A percentile compares a stretch with the other conserved stretches of the same genome.
Evolutionary conservation across 257 asterid genomes (phyloP).

Genomic region (Salvia hispanica): DNA sequence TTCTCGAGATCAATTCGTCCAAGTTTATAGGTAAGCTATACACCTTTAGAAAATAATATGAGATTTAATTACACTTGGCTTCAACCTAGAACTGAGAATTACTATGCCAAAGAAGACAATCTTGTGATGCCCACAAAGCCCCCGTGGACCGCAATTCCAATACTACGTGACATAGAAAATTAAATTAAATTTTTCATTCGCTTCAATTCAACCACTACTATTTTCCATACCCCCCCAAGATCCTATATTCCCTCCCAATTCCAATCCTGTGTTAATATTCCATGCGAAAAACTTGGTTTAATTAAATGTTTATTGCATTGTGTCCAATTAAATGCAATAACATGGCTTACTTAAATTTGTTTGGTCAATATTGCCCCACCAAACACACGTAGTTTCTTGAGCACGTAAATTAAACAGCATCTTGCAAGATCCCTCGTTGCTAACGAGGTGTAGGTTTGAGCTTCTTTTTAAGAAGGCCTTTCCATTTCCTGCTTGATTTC

Average conservation of each 20-base stretch:
- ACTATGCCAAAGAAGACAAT: slow-evolving; percentile 34
- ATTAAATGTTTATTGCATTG: too few species aligned
- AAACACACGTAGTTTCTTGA: slow-evolving; percentile 11
- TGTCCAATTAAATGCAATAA: too few species aligned
- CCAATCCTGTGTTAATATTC: neutral
- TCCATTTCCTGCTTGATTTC: slow-evolving; percentile 27
- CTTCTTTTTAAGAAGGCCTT: slow-evolving; percentile 34
- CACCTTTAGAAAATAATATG: neutral
- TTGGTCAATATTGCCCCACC: slow-evolving; percentile 20
- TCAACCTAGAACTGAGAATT: slow-evolving; percentile 26
- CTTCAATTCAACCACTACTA: neutral
- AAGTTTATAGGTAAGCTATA: too few species aligned
- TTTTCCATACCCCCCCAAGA: neutral
- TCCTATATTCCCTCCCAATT: too few species aligned
- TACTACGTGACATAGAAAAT: slow-evolving; percentile 5
- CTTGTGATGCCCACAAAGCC: slow-evolving; percentile 29
- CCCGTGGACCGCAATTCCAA: slow-evolving; percentile 17
- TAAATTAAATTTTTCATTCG: neutral
- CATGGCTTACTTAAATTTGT: slow-evolving; percentile 1
- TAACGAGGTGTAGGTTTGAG: slow-evolving; percentile 44
- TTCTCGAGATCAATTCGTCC: too few species aligned
- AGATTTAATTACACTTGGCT: neutral
- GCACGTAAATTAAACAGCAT: slow-evolving; percentile 36
- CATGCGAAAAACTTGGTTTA: too few species aligned
- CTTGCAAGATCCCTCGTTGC: slow-evolving; percentile 47